Percentiles rank a stretch among this genome's conserved stretches.
phyloP scores from a whole-genome alignment of 257 asterid genomes.

The Vinca minor region DNA sequence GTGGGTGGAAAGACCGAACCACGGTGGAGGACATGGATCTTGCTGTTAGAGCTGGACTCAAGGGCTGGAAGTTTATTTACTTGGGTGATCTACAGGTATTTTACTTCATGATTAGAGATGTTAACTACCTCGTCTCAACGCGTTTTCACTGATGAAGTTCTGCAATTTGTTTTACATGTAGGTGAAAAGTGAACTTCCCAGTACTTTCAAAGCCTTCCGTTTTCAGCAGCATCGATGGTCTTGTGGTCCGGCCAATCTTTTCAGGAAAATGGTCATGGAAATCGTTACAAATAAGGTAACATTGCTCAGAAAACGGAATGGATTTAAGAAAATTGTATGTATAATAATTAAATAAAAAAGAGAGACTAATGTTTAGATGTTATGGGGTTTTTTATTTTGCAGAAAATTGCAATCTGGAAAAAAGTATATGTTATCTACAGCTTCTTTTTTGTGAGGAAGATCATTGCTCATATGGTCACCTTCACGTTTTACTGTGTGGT shows the following conservation, averaged over 20 bases:
- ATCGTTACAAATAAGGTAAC: slow-evolving; percentile 70
- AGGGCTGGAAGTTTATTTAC: slow-evolving; percentile 90
- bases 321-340: not conserved
- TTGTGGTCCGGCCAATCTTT: slow-evolving; percentile 90
- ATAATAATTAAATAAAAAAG: not conserved
- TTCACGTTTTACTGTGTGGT: slow-evolving; percentile 53
- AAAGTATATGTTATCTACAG: slow-evolving; percentile 92
- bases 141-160: too few species aligned
- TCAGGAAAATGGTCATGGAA: slow-evolving; percentile 86
- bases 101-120: not conserved
- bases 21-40: slow-evolving; percentile 99
- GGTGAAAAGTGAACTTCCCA: slow-evolving; percentile 79
- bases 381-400: slow-evolving; percentile 22
- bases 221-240: slow-evolving; percentile 98
- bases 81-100: slow-evolving; percentile 80
- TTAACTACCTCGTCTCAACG: not conserved
- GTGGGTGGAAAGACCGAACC: slow-evolving; percentile 94
- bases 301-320: not conserved
- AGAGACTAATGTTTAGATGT: not conserved
- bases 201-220: slow-evolving; percentile 90
- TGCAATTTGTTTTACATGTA: not conserved
- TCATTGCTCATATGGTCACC: slow-evolving; percentile 88
- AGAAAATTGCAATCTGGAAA: slow-evolving; percentile 78
- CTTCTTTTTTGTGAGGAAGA: slow-evolving; percentile 91
- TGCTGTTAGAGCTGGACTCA: slow-evolving; percentile 88